Evolutionary conservation across 352 stramenopile species (phyloP).

Genomic region (Pythium insidiosum): DNA sequence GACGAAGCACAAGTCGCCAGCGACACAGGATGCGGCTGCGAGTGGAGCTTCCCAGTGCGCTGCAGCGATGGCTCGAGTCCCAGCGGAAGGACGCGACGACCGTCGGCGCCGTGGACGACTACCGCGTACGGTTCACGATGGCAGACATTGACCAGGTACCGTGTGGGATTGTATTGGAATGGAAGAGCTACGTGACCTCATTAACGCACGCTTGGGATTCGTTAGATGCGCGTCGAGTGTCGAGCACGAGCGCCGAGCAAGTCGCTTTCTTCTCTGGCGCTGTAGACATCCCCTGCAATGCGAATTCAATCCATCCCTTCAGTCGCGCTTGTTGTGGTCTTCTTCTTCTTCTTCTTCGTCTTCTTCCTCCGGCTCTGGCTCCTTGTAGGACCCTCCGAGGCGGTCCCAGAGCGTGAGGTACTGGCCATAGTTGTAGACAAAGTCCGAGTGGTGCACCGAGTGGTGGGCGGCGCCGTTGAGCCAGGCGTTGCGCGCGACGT

Average conservation of each 20-base stretch:
- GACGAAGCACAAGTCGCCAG: conserved; percentile 3
- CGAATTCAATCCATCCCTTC: no score
- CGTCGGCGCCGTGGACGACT: neutral
- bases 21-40: conserved; percentile 1
- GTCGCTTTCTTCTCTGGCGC: no score
- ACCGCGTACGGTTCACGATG: conserved; percentile 14
- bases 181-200: conserved; percentile 2
- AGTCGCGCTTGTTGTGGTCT: no score
- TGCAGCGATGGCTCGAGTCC: conserved; percentile 14
- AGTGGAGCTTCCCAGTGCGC: conserved; percentile 3
- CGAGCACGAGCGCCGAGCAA: no score
- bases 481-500: conserved; percentile 46
- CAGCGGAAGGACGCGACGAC: conserved; percentile 5
- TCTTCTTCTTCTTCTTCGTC: no score
- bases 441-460: conserved; percentile 53
- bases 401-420: conserved; percentile 76
- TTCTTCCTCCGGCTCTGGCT: conserved; percentile 19
- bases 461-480: conserved; percentile 64
- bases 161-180: conserved; percentile 5
- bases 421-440: conserved; percentile 70
- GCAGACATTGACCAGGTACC: conserved; percentile 10
- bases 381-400: conserved; percentile 50
- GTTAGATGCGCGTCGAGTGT: no score
- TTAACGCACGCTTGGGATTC: no score
- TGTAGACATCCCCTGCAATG: no score